Conservation (phyloP, 75 land plant species). For the Cupressus sempervirens region DNA sequence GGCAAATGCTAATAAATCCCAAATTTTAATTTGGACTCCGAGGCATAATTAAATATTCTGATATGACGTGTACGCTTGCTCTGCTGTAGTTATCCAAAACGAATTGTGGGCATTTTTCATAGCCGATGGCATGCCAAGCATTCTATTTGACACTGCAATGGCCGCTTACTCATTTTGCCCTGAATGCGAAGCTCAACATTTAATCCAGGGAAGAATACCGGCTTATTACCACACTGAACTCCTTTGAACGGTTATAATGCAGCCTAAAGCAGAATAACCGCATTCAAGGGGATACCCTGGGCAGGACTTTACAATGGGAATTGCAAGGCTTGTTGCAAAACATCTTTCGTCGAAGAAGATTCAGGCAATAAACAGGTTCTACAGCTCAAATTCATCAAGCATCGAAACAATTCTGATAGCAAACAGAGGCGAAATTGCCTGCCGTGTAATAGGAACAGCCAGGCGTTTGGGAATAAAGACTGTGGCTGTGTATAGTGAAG, state of each 20-base stretch:
- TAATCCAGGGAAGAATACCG: not conserved
- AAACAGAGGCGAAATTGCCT: slow-evolving; percentile 95
- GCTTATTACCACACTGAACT: not conserved
- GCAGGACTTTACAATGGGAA: slow-evolving; percentile 3
- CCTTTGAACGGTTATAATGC: not conserved
- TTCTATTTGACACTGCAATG: not conserved
- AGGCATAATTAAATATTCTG: not conserved
- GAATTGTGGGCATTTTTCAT: not conserved
- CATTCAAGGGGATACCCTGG: not conserved
- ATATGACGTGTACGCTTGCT: not conserved
- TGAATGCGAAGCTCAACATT: not conserved
- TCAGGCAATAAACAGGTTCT: not conserved
- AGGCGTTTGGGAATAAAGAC: slow-evolving; percentile 69
- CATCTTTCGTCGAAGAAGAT: not conserved
- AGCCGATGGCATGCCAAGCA: not conserved
- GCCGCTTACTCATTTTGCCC: not conserved
- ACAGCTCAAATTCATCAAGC: not conserved
- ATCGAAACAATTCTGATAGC: slow-evolving; percentile 90
- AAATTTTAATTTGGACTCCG: too few species aligned
- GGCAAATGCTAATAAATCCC: too few species aligned
- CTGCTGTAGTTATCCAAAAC: not conserved
- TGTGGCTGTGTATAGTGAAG: slow-evolving; percentile 94
- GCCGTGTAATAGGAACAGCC: slow-evolving; percentile 83
- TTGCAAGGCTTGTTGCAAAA: slow-evolving; percentile 3
- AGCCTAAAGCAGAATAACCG: not conserved